Evolutionary conservation across 768 basidiomycete species (phyloP).

Genomic region (Omphalotus guepiniiformis): DNA sequence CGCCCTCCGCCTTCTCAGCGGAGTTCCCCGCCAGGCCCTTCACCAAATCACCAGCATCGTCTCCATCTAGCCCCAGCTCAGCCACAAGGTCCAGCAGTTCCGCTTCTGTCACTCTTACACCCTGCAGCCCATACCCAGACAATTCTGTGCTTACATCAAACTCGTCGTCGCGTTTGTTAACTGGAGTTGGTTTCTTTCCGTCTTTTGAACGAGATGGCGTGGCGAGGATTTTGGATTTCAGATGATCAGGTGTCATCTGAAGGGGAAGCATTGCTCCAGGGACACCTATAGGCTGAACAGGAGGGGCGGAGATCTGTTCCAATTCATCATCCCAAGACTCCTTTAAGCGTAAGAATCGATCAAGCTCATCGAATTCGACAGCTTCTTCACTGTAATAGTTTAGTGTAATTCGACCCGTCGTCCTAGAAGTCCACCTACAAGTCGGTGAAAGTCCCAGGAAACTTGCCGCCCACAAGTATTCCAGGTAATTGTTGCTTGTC

Average conservation of each 20-base stretch:
- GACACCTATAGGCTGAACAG: constrained; percentile 66
- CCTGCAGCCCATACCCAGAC: constrained; percentile 67
- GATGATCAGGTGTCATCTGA: constrained; percentile 77
- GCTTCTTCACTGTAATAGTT: constrained; percentile 66
- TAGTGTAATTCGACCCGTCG: background rate
- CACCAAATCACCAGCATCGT: constrained; percentile 74
- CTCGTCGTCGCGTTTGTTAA: constrained; percentile 51
- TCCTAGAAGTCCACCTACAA: constrained; percentile 49
- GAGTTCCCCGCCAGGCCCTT: constrained; percentile 47
- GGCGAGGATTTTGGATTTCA: constrained; percentile 55
- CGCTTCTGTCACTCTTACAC: constrained; percentile 71
- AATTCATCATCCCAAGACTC: constrained; percentile 66
- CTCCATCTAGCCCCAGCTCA: constrained; percentile 71
- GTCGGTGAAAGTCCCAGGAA: constrained; percentile 71
- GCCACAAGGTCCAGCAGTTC: constrained; percentile 68
- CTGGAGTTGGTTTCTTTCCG: constrained; percentile 39
- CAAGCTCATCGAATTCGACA: constrained; percentile 73
- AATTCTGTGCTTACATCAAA: constrained; percentile 69
- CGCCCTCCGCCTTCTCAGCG: constrained; percentile 12
- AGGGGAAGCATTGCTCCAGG: constrained; percentile 72
- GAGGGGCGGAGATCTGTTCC: constrained; percentile 52
- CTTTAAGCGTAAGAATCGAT: constrained; percentile 64
- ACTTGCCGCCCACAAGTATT: constrained; percentile 72
- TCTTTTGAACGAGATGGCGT: constrained; percentile 33
- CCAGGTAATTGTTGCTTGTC: constrained; percentile 86